Evolutionary conservation across 768 basidiomycete species (phyloP), one percentile per base, ranked within the genome.

Genomic region (Exidia glandulosa): DNA sequence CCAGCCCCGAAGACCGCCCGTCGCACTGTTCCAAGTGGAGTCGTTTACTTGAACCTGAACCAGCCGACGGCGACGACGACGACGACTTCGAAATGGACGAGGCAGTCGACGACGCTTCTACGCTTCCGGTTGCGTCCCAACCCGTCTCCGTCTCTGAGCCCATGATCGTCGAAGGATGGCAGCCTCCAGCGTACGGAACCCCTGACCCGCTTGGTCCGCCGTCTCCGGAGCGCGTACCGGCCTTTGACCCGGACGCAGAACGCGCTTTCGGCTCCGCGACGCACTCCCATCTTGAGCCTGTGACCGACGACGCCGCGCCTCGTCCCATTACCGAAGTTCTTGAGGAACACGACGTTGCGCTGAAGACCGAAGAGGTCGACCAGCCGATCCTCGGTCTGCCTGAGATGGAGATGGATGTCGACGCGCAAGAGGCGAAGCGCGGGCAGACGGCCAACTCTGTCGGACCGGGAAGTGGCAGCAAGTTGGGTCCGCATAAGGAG

Each of bases 1-100:
- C 87, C 27, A 77, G 77, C n/a, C 74, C 74, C 25, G 85, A 85
- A 64, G 83, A 85, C 61, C 81, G 90, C 41, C 71, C 84, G 2
- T 74, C 71, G 2, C 76, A 79, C 32, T 90, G 90, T 65, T 73
- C 66, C 33, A 57, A 63, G 57, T 58, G 62, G 1, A 58, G 57
- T 2, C 16, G 85, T 86, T 37, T 84, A 81, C 66, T 80, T 84
- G 78, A 76, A 27, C 75, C 79, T 5, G 68, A 72, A n/a, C 69
- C 64, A 10, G 69, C 70, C 34, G 69, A 69, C 5, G 59, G 54
- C 6, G 59, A 66, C 7, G 69, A 72, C 30, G 74, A 73, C 47
- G 77, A 79, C 58, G 74, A 74, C 13, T 68, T 73, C 62, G 63
- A 67, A 57, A 71, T 62, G 50, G 67, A 64, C 66, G 63, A 69